A percentile compares a stretch with the other conserved stretches of the same genome.
These are phyloP conservation scores for Sphagnum magellanicum DNA, from an alignment of 228 moss, liverwort and hornwort species.

Conservation along the genomic window DNA sequence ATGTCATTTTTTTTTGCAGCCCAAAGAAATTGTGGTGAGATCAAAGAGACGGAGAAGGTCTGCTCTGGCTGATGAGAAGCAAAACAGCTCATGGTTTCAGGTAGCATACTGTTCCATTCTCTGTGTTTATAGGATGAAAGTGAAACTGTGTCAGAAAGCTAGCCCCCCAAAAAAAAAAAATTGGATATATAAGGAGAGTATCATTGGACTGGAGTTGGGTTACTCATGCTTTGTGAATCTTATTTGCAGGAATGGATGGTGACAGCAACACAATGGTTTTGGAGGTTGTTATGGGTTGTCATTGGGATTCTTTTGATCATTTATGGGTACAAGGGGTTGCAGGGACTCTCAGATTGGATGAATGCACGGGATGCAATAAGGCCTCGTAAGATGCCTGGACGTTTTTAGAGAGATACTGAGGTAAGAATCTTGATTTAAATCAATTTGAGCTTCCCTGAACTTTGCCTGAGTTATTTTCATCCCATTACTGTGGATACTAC, in stretches of 20 bases:
- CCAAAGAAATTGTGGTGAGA: background rate
- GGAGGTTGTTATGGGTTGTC: constrained; percentile 15
- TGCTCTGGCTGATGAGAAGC: constrained; percentile 14
- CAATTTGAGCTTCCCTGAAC: no score
- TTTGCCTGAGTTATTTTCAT: no score
- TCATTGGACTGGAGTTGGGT: background rate
- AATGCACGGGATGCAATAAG: constrained; percentile 68
- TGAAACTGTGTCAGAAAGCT: background rate
- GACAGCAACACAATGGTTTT: constrained; percentile 33
- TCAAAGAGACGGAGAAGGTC: constrained; percentile 40
- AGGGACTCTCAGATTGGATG: constrained; percentile 68
- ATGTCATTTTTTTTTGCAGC: background rate
- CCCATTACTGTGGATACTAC: no score
- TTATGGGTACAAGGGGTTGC: constrained; percentile 51
- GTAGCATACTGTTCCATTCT: constrained; percentile 6
- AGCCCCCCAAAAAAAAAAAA: background rate
- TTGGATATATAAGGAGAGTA: no score
- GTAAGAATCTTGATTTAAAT: no score
- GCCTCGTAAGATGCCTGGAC: constrained; percentile 20
- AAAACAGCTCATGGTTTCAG: constrained; percentile 30
- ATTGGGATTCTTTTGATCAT: constrained; percentile 17
- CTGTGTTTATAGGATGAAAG: background rate
- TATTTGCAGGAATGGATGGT: constrained; percentile 44
- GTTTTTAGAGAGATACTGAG: no score
- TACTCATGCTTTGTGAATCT: background rate